Evolutionary conservation across 202 grass and related monocot genomes (phyloP), one percentile per base, ranked within the genome.

Genomic region (Brachypodium distachyon): DNA sequence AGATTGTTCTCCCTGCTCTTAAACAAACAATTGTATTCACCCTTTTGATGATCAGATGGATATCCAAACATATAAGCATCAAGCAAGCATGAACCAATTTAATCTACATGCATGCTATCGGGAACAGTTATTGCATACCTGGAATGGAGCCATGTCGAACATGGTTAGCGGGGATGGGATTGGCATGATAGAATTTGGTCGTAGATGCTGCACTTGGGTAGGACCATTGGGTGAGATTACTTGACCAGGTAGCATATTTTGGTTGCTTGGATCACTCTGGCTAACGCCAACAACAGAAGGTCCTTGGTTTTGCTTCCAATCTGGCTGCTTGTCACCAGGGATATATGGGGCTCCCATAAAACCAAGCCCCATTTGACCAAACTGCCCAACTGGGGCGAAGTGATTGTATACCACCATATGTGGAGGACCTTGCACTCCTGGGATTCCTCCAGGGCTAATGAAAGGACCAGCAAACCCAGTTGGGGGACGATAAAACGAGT

Each of bases 401-500:
- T 98, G 96, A 56, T 95, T 98, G 81, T 98, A 98, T 21, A 98
- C 87, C 36, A 98, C 80, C 96, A 98, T 98, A 82, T 94, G 91
- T 33, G 89, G 89, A 67, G 91, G 96, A 70, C 82, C 92, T 82
- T 98, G 91, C 77, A 93, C 41, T 3, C 91, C 91, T 54, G 91
- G 87, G 60, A 98, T 92, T 52, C 85, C 91, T 85, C 96, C 96
- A 42, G 96, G 96, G 51, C 80, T 84, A 44, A 98, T 90, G 70
- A 97, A 97, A 47, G 95, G 89, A 43, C 89, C 84, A 90, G 84
- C 73, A 33, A 90, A 98, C 28, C 91, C 96, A 78, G 88, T 67
- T 60, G 94, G 83, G 59, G 91, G 91, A 21, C 67, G 70, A 86
- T 98, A 98, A 74, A 95, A 98, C 22, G 96, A 90, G 48, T 95